These are phyloP conservation scores for Heliamphora exappendiculata DNA, from an alignment of 148 eudicot genomes.

Conservation along the genomic window DNA sequence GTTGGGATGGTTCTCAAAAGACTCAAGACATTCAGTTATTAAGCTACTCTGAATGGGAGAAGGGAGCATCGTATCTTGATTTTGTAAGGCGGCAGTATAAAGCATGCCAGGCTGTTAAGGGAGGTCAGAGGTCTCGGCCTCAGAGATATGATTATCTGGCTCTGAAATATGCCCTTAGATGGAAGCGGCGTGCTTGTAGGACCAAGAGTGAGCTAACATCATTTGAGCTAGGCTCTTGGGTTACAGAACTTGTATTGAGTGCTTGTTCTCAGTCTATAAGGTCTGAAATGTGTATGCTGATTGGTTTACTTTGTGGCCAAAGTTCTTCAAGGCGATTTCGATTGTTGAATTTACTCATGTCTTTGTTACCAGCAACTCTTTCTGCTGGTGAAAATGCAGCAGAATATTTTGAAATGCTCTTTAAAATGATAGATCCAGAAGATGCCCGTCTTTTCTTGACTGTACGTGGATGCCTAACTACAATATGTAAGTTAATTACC, in stretches of 20 bases:
- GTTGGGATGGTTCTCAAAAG: conserved; percentile 76
- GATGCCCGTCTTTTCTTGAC: conserved; percentile 98
- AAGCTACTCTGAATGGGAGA: conserved; percentile 98
- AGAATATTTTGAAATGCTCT: conserved; percentile 89
- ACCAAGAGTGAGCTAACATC: conserved; percentile 58
- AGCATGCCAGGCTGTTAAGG: conserved; percentile 65
- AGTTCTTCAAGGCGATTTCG: conserved; percentile 77
- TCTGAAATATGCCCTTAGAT: conserved; percentile 86
- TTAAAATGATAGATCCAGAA: conserved; percentile 91
- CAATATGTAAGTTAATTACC: conserved; percentile 73
- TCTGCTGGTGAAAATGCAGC: conserved; percentile 95
- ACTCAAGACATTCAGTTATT: conserved; percentile 76
- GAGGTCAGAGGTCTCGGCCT: conserved; percentile 62
- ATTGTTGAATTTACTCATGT: conserved; percentile 76
- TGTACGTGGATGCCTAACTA: conserved; percentile 74
- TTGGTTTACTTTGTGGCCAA: conserved; percentile 87
- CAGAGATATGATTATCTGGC: conserved; percentile 76
- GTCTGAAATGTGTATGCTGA: conserved; percentile 95
- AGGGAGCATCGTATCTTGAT: conserved; percentile 96
- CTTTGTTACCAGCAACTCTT: conserved; percentile 90
- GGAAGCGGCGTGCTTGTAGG: conserved; percentile 72
- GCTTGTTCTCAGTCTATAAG: conserved; percentile 98
- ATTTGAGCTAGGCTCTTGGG: conserved; percentile 99
- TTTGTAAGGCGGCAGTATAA: conserved; percentile 98
- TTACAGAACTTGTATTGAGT: conserved; percentile 90